Conservation (phyloP, 371 early-diverging fungal genomes). For the Mucor mucedo region DNA sequence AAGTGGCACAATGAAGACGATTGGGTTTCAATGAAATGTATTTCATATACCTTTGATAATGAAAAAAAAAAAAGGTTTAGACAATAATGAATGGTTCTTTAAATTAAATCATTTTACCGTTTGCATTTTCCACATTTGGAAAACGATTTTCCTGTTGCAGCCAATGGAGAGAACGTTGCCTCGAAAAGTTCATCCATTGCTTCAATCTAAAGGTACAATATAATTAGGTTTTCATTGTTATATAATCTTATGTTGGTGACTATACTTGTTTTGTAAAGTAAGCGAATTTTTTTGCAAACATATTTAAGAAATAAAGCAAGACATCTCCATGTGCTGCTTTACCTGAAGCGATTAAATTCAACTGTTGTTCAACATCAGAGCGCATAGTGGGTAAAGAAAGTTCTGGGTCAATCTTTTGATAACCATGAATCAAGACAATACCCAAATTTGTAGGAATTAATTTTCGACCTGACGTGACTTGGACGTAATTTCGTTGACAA, state of each 20-base stretch:
- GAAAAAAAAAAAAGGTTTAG: background rate
- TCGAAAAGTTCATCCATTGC: slow-evolving; percentile 62
- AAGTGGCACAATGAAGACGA: slow-evolving; percentile 56
- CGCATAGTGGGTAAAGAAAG: slow-evolving; percentile 59
- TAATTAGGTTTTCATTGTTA: too few species aligned
- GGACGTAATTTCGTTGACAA: slow-evolving; percentile 68
- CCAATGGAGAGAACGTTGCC: slow-evolving; percentile 58
- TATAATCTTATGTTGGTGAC: too few species aligned
- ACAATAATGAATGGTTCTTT: background rate
- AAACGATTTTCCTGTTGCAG: slow-evolving; percentile 51
- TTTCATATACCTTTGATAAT: slow-evolving; percentile 47
- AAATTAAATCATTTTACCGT: slow-evolving; percentile 28
- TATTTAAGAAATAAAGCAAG: slow-evolving; percentile 44
- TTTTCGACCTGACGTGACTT: slow-evolving; percentile 40
- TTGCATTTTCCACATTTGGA: slow-evolving; percentile 65
- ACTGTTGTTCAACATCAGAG: slow-evolving; percentile 58
- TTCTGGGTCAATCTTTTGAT: slow-evolving; percentile 61
- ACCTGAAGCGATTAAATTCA: slow-evolving; percentile 54
- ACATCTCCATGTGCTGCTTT: slow-evolving; percentile 48
- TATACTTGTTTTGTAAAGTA: slow-evolving; percentile 53
- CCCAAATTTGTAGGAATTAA: slow-evolving; percentile 58
- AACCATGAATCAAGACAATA: slow-evolving; percentile 61
- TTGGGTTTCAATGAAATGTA: slow-evolving; percentile 55
- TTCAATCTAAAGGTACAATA: slow-evolving; percentile 34
- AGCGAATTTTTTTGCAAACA: slow-evolving; percentile 54